Conservation (phyloP, 2,329 filamentous ascomycete species). For the Amesomyces nigricolor region DNA sequence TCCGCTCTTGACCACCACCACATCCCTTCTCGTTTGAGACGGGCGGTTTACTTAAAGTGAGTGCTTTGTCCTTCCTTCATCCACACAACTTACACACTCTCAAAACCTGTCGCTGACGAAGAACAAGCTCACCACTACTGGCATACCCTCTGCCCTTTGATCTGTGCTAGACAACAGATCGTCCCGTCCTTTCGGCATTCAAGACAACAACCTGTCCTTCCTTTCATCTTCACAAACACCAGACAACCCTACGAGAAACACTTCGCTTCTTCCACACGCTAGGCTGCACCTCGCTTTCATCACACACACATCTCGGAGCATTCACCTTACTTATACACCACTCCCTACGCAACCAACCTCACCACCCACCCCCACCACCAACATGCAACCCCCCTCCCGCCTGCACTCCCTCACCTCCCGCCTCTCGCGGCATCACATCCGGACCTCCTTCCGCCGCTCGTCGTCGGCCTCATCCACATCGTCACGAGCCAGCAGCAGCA, state of each 20-base stretch:
- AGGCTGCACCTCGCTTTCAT: slow-evolving; percentile 17
- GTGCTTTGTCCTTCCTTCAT: slow-evolving; percentile 5
- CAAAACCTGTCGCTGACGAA: slow-evolving; percentile 12
- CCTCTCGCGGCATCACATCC: slow-evolving; percentile 45
- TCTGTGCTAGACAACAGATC: slow-evolving; percentile 19
- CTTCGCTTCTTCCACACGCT: slow-evolving; percentile 6
- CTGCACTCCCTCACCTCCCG: slow-evolving; percentile 47
- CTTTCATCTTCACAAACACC: slow-evolving; percentile 2
- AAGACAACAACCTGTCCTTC: slow-evolving; percentile 6
- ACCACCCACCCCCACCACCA: slow-evolving; percentile 25
- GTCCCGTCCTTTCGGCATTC: slow-evolving; percentile 16
- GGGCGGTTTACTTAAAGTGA: slow-evolving; percentile 15
- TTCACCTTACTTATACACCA: slow-evolving; percentile 7
- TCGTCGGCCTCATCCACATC: slow-evolving; percentile 39
- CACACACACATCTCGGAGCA: background rate
- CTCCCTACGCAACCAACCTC: slow-evolving; percentile 8
- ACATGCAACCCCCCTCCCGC: slow-evolving; percentile 42
- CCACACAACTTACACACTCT: slow-evolving; percentile 9
- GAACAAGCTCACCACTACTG: slow-evolving; percentile 6
- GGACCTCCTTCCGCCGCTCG: slow-evolving; percentile 49
- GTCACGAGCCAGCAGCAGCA: slow-evolving; percentile 40
- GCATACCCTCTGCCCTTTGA: slow-evolving; percentile 13
- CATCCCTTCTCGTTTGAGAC: background rate
- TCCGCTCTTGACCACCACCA: background rate
- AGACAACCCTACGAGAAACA: background rate